phyloP scores from a whole-genome alignment of 2,329 filamentous ascomycete species.

The Xylariomycetidae sp. region DNA sequence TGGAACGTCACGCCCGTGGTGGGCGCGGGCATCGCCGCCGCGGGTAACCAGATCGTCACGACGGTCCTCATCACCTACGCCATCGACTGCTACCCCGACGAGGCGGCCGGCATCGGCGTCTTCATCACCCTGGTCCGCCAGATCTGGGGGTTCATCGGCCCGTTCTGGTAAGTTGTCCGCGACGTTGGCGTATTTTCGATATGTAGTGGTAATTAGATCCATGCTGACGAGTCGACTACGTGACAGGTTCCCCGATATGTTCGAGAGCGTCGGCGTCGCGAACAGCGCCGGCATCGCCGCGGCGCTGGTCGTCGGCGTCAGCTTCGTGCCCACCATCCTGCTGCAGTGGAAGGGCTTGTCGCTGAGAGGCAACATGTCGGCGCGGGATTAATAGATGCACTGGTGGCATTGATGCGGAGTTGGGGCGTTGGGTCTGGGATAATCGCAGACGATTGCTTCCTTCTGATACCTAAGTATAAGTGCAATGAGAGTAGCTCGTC shows the following conservation, averaged over 20 bases:
- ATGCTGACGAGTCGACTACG: not conserved
- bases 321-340: not conserved
- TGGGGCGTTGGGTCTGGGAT: too few relatives aligned
- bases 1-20: constrained; percentile 9
- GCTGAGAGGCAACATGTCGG: not conserved
- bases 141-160: constrained; percentile 10
- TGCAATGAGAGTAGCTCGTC: too few relatives aligned
- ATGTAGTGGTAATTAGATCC: too few relatives aligned
- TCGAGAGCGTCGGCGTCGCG: not conserved
- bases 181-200: too few relatives aligned
- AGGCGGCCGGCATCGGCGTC: constrained; percentile 7
- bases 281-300: not conserved
- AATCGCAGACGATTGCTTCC: too few relatives aligned
- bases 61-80: constrained; percentile 9
- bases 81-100: constrained; percentile 7
- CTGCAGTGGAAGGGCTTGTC: not conserved
- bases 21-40: constrained; percentile 5
- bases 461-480: too few relatives aligned
- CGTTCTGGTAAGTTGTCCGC: constrained; percentile 6
- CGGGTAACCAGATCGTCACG: constrained; percentile 10
- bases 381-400: not conserved
- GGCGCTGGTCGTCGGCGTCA: not conserved
- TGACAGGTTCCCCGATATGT: not conserved
- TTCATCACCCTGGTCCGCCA: constrained; percentile 7
- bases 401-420: too few relatives aligned